A percentile compares a stretch with the other conserved stretches of the same genome.
Conservation (phyloP, 805 yeast species). For the Myxozyma neglecta region DNA sequence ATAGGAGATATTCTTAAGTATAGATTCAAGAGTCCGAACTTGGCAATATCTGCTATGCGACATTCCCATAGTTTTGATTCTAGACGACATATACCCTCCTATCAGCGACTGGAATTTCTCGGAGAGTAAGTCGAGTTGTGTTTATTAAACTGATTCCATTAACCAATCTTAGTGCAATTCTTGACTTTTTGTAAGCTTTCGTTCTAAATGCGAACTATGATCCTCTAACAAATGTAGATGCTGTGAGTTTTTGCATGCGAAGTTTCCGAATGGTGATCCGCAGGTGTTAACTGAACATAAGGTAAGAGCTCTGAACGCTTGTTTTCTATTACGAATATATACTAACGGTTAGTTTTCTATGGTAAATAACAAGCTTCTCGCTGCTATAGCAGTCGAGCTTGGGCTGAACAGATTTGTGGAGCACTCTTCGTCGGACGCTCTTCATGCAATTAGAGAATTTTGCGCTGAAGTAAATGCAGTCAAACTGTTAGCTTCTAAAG, state of each 20-base stretch:
- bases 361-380: not conserved
- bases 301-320: not conserved
- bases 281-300: not conserved
- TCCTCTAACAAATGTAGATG: not conserved
- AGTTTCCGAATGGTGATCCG: not conserved
- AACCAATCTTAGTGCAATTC: not conserved
- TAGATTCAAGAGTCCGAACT: not conserved
- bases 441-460: not conserved
- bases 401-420: not conserved
- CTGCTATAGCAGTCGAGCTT: not conserved
- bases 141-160: not conserved
- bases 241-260: not conserved
- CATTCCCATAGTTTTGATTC: not conserved
- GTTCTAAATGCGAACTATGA: not conserved
- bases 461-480: not conserved
- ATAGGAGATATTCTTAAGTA: not conserved
- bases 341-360: not conserved
- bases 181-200: not conserved
- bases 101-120: constrained; percentile 3
- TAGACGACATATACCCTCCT: not conserved
- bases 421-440: not conserved
- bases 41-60: not conserved
- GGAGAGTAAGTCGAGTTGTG: not conserved
- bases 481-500: not conserved
- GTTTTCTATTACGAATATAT: not conserved